Evolutionary conservation across 371 early-diverging fungal genomes (phyloP), one percentile per base, ranked within the genome.

Genomic region (Pancytospora philotis): DNA sequence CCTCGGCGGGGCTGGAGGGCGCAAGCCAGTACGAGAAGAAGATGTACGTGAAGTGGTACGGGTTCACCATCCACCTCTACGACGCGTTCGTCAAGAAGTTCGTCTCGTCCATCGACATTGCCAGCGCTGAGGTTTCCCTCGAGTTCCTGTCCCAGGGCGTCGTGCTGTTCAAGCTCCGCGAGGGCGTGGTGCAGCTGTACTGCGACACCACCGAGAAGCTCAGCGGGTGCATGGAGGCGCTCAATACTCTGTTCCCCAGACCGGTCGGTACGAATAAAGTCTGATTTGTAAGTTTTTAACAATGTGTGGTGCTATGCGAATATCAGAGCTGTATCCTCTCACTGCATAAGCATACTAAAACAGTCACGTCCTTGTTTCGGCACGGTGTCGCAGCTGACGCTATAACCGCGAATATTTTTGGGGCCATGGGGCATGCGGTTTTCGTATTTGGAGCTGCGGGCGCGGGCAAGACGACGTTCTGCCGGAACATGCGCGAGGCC

Each of bases 401-500:
- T n/a, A n/a, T n/a, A n/a, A n/a, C n/a, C n/a, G n/a, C n/a, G n/a
- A n/a, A n/a, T n/a, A n/a, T n/a, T n/a, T n/a, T n/a, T n/a, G n/a
- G n/a, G 27, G 10, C 55, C 10, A 76, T 76, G 76, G 73, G 69
- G 1, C 50, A 76, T 16, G 73, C 76, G 10, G 31, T 77, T 32
- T 77, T 95, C 41, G 88, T 93, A 36, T 86, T 93, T 62, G 95
- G 95, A 1, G 92, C 93, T 59, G 92, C 94, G 10, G 97, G 97
- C 25, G 87, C 89, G 35, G 97, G 97, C 6, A 96, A 96, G 81
- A 90, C 73, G 3, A 95, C 97, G 0, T 94, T 88, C 79, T 94
- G 94, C 83, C 79, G 85, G 28, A 90, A 94, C 3, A 87, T 94
- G 76, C 85, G 90, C 84, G 86, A 88, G 32, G 92, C 94, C 71